phyloP scores from a whole-genome alignment of 495 filamentous ascomycete genomes.

The Hypomontagnella submonticulosa region DNA sequence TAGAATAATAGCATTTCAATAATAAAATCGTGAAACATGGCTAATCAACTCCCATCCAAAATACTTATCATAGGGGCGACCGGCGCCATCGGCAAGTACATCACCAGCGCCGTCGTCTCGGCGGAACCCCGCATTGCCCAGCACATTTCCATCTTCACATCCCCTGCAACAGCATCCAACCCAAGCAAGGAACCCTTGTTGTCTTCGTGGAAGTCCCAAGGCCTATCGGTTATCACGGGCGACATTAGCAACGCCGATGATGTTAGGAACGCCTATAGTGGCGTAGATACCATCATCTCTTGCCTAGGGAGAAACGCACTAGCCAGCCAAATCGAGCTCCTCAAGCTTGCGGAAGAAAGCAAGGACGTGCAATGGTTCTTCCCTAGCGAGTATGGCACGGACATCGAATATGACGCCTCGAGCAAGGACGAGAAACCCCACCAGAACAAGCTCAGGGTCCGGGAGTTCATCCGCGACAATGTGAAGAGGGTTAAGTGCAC shows the following conservation, averaged over 20 bases:
- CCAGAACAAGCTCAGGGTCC: slow-evolving; percentile 74
- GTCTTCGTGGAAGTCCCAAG: slow-evolving; percentile 58
- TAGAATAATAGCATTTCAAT: too few species aligned
- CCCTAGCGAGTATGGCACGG: slow-evolving; percentile 79
- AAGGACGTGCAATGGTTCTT: slow-evolving; percentile 71
- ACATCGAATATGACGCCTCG: slow-evolving; percentile 71
- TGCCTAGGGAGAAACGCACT: slow-evolving; percentile 70
- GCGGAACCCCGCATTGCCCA: slow-evolving; percentile 62
- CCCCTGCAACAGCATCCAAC: slow-evolving; percentile 57
- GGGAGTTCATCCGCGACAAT: slow-evolving; percentile 65
- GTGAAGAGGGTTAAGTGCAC: slow-evolving; percentile 67
- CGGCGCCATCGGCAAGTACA: slow-evolving; percentile 73
- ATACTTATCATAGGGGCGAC: slow-evolving; percentile 78
- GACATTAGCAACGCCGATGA: slow-evolving; percentile 64
- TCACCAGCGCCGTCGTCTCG: slow-evolving; percentile 67
- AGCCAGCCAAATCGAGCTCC: slow-evolving; percentile 66
- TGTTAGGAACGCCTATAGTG: slow-evolving; percentile 64
- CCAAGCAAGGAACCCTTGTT: slow-evolving; percentile 60
- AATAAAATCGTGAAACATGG: slow-evolving; percentile 41
- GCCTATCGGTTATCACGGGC: slow-evolving; percentile 69
- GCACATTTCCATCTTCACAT: slow-evolving; percentile 72
- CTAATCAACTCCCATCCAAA: slow-evolving; percentile 54
- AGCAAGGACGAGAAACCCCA: slow-evolving; percentile 73
- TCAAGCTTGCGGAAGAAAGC: slow-evolving; percentile 67
- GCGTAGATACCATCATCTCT: slow-evolving; percentile 74